These are phyloP conservation scores for Ophiostoma australiae DNA, from an alignment of 2,329 filamentous ascomycete genomes.

Conservation along the genomic window DNA sequence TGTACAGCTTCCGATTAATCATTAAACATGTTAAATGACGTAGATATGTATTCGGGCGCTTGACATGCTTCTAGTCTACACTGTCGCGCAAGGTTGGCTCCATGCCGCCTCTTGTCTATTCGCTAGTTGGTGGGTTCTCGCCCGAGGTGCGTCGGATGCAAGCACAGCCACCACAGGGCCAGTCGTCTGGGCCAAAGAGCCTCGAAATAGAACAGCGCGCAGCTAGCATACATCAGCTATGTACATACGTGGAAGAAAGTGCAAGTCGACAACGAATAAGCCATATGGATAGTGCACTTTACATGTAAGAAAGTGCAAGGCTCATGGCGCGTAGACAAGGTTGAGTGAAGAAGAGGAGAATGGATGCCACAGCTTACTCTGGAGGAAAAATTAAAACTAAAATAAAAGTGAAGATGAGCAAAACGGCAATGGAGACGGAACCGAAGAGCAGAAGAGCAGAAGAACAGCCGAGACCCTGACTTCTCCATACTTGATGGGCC, in stretches of 20 bases:
- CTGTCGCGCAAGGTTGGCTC: too few relatives aligned
- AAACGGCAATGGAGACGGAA: not conserved
- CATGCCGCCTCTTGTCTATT: not conserved
- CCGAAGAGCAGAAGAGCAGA: not conserved
- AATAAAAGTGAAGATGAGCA: not conserved
- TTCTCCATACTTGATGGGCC: slow-evolving; percentile 2
- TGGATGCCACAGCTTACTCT: not conserved
- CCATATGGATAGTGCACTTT: not conserved
- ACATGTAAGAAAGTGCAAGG: not conserved
- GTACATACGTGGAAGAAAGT: not conserved
- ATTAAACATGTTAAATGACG: not conserved
- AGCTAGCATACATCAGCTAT: not conserved
- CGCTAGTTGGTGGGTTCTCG: not conserved
- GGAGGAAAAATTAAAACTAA: not conserved
- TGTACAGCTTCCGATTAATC: not conserved
- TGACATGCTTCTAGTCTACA: not conserved
- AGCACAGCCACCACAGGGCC: slow-evolving; percentile 2
- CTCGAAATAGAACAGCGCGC: slow-evolving; percentile 2
- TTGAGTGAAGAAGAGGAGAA: not conserved
- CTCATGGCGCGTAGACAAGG: not conserved
- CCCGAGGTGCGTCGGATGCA: slow-evolving; percentile 4
- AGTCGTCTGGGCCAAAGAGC: not conserved
- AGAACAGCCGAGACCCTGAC: slow-evolving; percentile 6
- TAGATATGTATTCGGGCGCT: not conserved
- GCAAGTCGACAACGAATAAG: not conserved